phyloP scores from a whole-genome alignment of 345 rosid species.

The Gossypium mustelinum region DNA sequence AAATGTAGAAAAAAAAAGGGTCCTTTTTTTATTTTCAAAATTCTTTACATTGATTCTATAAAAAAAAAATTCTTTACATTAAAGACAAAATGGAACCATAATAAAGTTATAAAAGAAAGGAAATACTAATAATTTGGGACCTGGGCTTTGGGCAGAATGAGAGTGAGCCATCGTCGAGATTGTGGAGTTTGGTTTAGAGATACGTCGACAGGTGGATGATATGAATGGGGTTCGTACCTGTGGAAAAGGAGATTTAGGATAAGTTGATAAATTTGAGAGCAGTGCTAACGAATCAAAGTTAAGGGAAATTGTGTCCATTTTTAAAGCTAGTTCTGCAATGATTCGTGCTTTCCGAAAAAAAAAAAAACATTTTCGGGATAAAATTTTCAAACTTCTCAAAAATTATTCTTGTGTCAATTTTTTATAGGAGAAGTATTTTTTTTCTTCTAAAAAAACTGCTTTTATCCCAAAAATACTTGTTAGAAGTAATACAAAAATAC shows the following conservation, averaged over 20 bases:
- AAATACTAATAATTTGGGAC: not conserved
- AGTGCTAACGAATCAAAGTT: too few species aligned
- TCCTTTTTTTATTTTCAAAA: not conserved
- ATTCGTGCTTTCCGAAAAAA: too few species aligned
- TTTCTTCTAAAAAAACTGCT: too few species aligned
- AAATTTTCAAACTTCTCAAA: too few species aligned
- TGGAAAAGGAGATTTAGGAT: conserved; percentile 13
- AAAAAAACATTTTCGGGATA: too few species aligned
- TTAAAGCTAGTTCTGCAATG: too few species aligned
- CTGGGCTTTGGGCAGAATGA: not conserved
- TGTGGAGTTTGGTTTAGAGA: not conserved
- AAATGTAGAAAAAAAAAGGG: not conserved
- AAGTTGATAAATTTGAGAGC: not conserved
- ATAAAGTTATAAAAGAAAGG: not conserved
- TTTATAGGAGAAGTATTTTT: too few species aligned
- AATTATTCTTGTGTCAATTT: too few species aligned
- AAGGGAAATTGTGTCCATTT: too few species aligned
- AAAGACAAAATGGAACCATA: not conserved
- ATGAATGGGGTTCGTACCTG: conserved; percentile 7
- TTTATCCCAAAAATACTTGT: too few species aligned
- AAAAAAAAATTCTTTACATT: not conserved
- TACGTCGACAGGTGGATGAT: not conserved
- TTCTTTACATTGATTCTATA: too few species aligned
- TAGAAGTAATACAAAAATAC: too few species aligned
- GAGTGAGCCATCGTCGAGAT: conserved; percentile 9